A percentile compares a stretch with the other conserved stretches of the same genome.
phyloP scores from a whole-genome alignment of 208 protist species.

The Leishmania amazonensis region DNA sequence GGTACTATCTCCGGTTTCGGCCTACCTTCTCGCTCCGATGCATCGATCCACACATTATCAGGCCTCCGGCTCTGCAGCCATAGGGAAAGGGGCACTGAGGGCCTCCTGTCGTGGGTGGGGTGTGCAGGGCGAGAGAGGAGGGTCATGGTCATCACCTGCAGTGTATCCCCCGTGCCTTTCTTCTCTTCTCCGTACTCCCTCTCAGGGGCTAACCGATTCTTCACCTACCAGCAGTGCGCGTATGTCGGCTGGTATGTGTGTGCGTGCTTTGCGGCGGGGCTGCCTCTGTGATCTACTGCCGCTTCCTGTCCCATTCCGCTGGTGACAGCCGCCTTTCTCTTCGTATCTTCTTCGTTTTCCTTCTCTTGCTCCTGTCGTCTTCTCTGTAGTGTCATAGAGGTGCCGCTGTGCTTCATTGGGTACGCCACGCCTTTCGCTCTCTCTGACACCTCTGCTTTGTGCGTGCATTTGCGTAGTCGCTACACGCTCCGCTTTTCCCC shows the following conservation, averaged over 20 bases:
- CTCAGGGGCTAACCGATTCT: neutral
- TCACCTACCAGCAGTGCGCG: neutral
- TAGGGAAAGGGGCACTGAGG: neutral
- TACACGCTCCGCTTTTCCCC: neutral
- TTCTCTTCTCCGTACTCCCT: neutral
- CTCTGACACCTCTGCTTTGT: neutral
- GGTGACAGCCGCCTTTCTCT: neutral
- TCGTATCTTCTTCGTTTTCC: neutral
- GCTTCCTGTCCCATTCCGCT: neutral
- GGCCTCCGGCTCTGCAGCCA: neutral
- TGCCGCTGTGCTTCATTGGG: neutral
- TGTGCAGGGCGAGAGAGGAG: neutral
- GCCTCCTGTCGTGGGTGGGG: neutral
- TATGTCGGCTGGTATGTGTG: neutral
- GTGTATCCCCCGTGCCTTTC: neutral
- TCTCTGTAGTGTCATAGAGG: neutral
- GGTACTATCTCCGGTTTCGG: neutral
- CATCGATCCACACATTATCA: neutral
- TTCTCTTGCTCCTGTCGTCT: neutral
- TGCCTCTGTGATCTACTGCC: neutral
- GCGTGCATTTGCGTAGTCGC: neutral
- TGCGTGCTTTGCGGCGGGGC: neutral
- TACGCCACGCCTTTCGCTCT: neutral
- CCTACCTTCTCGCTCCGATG: neutral
- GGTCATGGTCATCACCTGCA: neutral